Conservation (phyloP, 345 rosid species). For the Linum tenue region DNA sequence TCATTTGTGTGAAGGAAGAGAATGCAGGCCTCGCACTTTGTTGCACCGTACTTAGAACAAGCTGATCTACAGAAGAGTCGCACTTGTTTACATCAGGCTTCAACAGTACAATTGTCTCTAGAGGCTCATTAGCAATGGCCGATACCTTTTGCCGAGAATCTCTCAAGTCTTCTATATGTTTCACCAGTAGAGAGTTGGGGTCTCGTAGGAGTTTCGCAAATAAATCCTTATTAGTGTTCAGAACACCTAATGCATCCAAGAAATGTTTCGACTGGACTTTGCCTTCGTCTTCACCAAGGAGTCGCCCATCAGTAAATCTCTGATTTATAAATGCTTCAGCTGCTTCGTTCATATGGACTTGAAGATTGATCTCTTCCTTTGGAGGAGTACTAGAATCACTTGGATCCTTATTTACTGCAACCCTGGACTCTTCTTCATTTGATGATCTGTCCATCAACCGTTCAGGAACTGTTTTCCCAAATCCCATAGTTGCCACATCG, state of each 20-base stretch:
- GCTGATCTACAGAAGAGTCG: slow-evolving; percentile 17
- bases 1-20: slow-evolving; percentile 44
- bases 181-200: slow-evolving; percentile 57
- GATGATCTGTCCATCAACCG: slow-evolving; percentile 24
- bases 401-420: slow-evolving; percentile 15
- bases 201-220: slow-evolving; percentile 60
- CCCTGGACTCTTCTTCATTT: slow-evolving; percentile 8
- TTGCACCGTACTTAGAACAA: slow-evolving; percentile 17
- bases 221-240: slow-evolving; percentile 64
- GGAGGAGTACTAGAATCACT: slow-evolving; percentile 11
- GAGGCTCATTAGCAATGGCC: slow-evolving; percentile 10
- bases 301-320: slow-evolving; percentile 29
- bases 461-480: slow-evolving; percentile 16
- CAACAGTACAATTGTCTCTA: slow-evolving; percentile 37
- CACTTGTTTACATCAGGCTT: slow-evolving; percentile 30
- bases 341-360: slow-evolving; percentile 37
- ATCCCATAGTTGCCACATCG: slow-evolving; percentile 17
- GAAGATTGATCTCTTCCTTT: slow-evolving; percentile 35
- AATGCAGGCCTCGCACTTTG: slow-evolving; percentile 25
- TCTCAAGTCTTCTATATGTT: slow-evolving; percentile 42
- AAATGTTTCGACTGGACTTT: slow-evolving; percentile 47
- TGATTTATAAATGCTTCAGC: slow-evolving; percentile 51
- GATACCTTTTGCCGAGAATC: slow-evolving; percentile 24
- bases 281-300: slow-evolving; percentile 11
- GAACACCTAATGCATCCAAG: slow-evolving; percentile 54